phyloP scores from a whole-genome alignment of 2,329 filamentous ascomycete species.

The Graphiopsis chlorocephala region DNA sequence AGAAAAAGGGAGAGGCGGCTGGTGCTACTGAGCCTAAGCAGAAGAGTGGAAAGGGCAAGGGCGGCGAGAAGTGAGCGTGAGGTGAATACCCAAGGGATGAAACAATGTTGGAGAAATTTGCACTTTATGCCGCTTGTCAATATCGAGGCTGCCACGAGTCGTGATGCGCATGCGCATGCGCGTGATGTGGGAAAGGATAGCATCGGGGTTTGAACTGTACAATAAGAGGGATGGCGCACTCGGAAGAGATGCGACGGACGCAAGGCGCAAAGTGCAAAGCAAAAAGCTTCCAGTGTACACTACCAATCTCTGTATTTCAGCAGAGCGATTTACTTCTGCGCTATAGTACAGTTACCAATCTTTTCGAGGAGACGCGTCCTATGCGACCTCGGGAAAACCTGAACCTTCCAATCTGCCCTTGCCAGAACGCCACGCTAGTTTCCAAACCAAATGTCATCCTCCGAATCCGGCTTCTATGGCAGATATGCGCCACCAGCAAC shows the following conservation, averaged over 20 bases:
- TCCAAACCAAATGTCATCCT: background rate
- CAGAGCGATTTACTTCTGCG: conserved; percentile 4
- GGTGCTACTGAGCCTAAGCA: conserved; percentile 37
- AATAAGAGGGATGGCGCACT: background rate
- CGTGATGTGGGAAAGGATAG: background rate
- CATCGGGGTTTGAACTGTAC: no score
- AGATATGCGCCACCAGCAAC: conserved; percentile 74
- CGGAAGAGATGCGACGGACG: no score
- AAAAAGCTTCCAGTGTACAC: conserved; percentile 6
- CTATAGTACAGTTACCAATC: conserved; percentile 1
- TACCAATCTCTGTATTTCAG: background rate
- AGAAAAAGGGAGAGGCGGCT: conserved; percentile 43
- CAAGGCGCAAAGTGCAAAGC: background rate
- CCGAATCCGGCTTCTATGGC: conserved; percentile 36
- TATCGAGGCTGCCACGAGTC: background rate
- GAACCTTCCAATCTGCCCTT: conserved; percentile 1
- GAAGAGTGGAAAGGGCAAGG: conserved; percentile 38
- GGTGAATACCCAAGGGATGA: conserved; percentile 4
- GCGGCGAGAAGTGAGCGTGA: conserved; percentile 32
- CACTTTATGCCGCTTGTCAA: background rate
- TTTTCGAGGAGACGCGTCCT: background rate
- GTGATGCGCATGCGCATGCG: background rate
- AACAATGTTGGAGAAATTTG: background rate
- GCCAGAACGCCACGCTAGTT: conserved; percentile 14
- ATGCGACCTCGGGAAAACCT: background rate